Evolutionary conservation across 768 basidiomycete species (phyloP), one percentile per base, ranked within the genome.

Genomic region (Hericium alpestre): DNA sequence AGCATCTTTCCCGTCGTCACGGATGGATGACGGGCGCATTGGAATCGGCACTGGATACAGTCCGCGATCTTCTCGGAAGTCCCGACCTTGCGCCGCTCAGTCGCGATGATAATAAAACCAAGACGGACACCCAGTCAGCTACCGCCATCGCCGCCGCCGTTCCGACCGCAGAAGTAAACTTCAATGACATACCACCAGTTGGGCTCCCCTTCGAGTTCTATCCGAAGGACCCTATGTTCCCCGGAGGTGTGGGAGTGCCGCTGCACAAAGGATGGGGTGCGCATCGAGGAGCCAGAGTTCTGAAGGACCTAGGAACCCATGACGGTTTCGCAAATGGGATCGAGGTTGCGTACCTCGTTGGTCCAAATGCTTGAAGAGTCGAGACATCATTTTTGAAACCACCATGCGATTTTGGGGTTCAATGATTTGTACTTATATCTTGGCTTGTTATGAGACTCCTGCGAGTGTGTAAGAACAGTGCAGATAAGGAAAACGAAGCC

Each of bases 11-110:
- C 9, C 61, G 53, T 11, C 67, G 67, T 40, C 66, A 67, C 25
- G 64, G 65, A 1, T 67, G 66, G 66, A 68, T 67, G 40, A 57
- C 65, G 7, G 66, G 66, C 5, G 67, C 65, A 15, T 27, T 63
- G n/a, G 61, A 56, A 40, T 62, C 61, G 0, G 56, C 61, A 27
- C 55, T 46, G 51, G 59, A 58, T 54, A 58, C 59, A 12, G 51
- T 56, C 20, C 41, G 41, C 41, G 41, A 43, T 15, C 16, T 43
- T 15, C 41, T 43, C 41, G 13, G 7, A 16, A 43, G 16, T 15
- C 7, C 41, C 13, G 41, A 43, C 20, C 41, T 43, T 43, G 8
- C 13, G 10, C 13, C 41, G 10, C 13, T 43, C 16, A 43, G 41
- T 15, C 10, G 20, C 16, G 13, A 43, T 18, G 41, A 43, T 18